Percentiles rank a stretch among this genome's conserved stretches.
Conservation (phyloP, 352 stramenopile genomes). For the Globisporangium viniferum region DNA sequence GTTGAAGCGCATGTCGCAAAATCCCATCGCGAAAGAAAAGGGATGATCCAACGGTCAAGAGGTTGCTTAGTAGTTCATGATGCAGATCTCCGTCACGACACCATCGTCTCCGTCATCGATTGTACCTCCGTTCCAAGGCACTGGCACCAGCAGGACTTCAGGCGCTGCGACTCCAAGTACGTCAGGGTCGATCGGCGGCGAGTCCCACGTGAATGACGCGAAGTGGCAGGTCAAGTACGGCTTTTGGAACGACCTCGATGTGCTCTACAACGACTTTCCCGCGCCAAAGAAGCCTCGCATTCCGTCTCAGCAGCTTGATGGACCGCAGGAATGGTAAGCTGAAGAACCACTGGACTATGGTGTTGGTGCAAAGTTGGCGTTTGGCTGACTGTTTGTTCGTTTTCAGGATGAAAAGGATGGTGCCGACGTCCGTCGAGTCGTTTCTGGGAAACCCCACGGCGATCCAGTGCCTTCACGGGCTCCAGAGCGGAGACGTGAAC, state of each 20-base stretch:
- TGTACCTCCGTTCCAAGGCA: too few relatives aligned
- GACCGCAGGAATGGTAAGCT: conserved; percentile 37
- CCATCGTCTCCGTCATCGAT: not conserved
- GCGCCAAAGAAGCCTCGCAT: conserved; percentile 44
- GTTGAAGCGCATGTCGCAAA: not conserved
- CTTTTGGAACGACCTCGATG: conserved; percentile 57
- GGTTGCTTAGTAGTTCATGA: not conserved
- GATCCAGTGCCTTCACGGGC: conserved; percentile 20
- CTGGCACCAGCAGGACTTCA: not conserved
- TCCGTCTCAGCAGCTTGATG: conserved; percentile 27
- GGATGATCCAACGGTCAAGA: not conserved
- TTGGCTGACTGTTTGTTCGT: not conserved
- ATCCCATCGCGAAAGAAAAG: not conserved
- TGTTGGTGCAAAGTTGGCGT: not conserved
- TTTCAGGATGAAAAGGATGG: conserved; percentile 34
- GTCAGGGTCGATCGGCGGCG: not conserved
- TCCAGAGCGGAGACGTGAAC: conserved; percentile 12
- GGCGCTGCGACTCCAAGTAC: not conserved
- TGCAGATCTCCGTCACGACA: conserved; percentile 2
- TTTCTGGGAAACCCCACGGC: conserved; percentile 53
- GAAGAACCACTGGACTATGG: not conserved
- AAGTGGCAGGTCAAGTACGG: conserved; percentile 53
- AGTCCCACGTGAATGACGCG: not conserved
- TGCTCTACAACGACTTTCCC: conserved; percentile 40
- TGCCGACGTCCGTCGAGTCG: conserved; percentile 28